Base-by-base conservation (phyloP, 106 monocot species). In the Gastrodia elata region DNA sequence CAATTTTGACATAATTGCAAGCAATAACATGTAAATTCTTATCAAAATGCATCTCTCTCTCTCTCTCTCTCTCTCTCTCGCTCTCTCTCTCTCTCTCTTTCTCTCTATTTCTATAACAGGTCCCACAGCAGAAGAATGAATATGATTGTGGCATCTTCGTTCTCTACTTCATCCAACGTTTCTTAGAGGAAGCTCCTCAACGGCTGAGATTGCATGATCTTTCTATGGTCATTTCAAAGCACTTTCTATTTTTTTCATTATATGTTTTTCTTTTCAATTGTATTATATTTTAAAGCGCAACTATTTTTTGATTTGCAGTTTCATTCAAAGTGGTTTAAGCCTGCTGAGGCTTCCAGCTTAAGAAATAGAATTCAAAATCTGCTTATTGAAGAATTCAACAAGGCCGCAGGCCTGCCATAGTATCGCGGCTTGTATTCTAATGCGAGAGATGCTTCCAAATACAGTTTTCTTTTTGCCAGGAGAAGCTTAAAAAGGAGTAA, bases 111-210 rank as follows among this genome's bases (percentile, higher is more conserved):
- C n/a, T n/a, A n/a, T n/a, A n/a, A n/a, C 71, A 85, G 85, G 81
- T 85, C 11, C 85, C 85, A 15, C 86, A 80, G 64, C 86, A 87
- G 74, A 80, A 75, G 48, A 87, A 87, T 25, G 80, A 77, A 43
- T 87, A 83, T 48, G 86, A 87, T 56, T 87, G 86, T 30, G 83
- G 86, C 46, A 71, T 87, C 9, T 87, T 87, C 24, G 86, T 87
- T 39, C 83, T 87, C 24, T 87, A 87, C 39, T 87, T 83, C 69
- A 83, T 87, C 43, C 72, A 87, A 48, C 59, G 86, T 39, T 83
- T 87, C 70, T 80, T 87, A 39, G 77, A 80, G 64, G 83, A 77
- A 20, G 86, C 83, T 33, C 86, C 86, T 59, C 68, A 80, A 75
- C 83, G 86, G 78, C 39, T 78, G 25, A 74, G 32, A 67, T 56